Percentiles rank a stretch among this genome's conserved stretches.
Evolutionary conservation across 805 yeast genomes (phyloP).

Genomic region (Lipomyces kockii): DNA sequence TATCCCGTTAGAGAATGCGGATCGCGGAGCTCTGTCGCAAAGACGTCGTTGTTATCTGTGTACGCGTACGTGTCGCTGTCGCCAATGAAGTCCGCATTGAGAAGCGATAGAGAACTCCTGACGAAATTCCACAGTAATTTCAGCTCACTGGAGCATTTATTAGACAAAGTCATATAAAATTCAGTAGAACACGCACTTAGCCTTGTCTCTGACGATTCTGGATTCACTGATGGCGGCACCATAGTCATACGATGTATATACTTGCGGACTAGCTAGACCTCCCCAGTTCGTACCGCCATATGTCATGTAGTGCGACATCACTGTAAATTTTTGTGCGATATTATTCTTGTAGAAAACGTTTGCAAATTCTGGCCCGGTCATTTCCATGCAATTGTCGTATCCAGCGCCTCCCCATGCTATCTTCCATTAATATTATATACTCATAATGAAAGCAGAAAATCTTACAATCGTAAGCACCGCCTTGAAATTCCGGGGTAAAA

Average conservation of each 20-base stretch:
- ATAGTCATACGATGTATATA: constrained; percentile 28
- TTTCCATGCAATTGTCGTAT: constrained; percentile 20
- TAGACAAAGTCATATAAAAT: not conserved
- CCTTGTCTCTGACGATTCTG: constrained; percentile 23
- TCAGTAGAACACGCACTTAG: not conserved
- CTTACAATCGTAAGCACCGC: constrained; percentile 22
- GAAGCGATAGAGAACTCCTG: constrained; percentile 18
- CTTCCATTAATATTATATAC: not conserved
- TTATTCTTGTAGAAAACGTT: constrained; percentile 21
- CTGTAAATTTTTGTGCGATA: constrained; percentile 27
- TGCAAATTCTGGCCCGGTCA: constrained; percentile 17
- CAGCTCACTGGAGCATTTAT: constrained; percentile 8
- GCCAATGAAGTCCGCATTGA: constrained; percentile 14
- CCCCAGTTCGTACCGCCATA: constrained; percentile 34
- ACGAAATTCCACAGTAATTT: constrained; percentile 28
- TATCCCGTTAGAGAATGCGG: constrained; percentile 17
- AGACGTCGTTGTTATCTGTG: constrained; percentile 23
- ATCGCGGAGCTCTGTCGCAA: constrained; percentile 30
- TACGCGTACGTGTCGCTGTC: constrained; percentile 19
- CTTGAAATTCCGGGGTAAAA: constrained; percentile 25
- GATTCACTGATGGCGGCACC: constrained; percentile 27
- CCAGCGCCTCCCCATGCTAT: constrained; percentile 29
- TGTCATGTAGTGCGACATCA: constrained; percentile 27
- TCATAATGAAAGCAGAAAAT: not conserved
- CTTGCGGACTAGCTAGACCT: constrained; percentile 23